A percentile compares a stretch with the other conserved stretches of the same genome.
These are phyloP conservation scores for Fusarium sp. DNA, from an alignment of 2,329 filamentous ascomycete genomes.

Conservation along the genomic window DNA sequence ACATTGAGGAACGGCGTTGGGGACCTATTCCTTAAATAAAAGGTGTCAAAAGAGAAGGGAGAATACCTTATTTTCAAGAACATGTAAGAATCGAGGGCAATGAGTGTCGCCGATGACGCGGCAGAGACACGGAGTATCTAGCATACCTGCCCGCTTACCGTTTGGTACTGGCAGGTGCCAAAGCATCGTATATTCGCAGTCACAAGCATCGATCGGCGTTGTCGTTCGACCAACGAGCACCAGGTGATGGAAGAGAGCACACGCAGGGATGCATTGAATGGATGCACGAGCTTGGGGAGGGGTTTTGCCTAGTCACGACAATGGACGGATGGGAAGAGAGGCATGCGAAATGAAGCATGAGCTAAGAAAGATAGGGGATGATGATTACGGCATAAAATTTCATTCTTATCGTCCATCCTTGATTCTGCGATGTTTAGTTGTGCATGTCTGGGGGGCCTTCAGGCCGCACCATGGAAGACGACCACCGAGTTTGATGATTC, in stretches of 20 bases:
- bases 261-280: constrained; percentile 18
- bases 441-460: not conserved
- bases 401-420: constrained; percentile 27
- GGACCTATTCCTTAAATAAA: constrained; percentile 71
- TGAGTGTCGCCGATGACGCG: constrained; percentile 9
- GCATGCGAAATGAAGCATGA: constrained; percentile 12
- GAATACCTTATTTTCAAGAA: constrained; percentile 2
- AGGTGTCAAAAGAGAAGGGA: not conserved
- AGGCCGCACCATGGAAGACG: not conserved
- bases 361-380: constrained; percentile 9
- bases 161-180: constrained; percentile 17
- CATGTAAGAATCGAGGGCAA: constrained; percentile 18
- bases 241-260: constrained; percentile 13
- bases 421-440: not conserved
- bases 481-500: not conserved
- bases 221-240: constrained; percentile 10
- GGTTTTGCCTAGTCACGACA: constrained; percentile 16
- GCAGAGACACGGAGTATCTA: constrained; percentile 28
- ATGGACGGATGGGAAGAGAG: constrained; percentile 13
- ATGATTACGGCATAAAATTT: constrained; percentile 34
- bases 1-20: constrained; percentile 70
- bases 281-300: not conserved
- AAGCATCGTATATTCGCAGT: constrained; percentile 26
- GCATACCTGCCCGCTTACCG: constrained; percentile 22
- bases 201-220: constrained; percentile 8